Evolutionary conservation across 352 stramenopile species (phyloP).

Genomic region (Thalassiosira mediterranea): DNA sequence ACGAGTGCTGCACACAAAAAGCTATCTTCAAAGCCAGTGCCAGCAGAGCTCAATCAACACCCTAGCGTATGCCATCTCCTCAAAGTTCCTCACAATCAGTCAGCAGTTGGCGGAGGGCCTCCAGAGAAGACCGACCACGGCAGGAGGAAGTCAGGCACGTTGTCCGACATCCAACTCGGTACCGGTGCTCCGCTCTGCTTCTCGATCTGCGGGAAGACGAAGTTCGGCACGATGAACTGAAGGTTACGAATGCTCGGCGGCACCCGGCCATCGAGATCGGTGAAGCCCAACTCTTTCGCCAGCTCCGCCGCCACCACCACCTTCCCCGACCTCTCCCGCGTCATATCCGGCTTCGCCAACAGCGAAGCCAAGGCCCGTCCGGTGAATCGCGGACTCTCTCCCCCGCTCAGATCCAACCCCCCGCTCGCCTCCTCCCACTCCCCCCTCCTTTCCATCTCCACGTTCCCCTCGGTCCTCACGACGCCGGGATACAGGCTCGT

Average conservation of each 20-base stretch:
- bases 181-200: conserved; percentile 56
- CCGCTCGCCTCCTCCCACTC: conserved; percentile 68
- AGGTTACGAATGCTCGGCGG: conserved; percentile 76
- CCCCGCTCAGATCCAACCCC: conserved; percentile 59
- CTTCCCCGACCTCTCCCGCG: conserved; percentile 57
- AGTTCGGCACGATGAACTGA: conserved; percentile 70
- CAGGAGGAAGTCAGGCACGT: conserved; percentile 70
- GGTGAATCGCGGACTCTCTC: conserved; percentile 72
- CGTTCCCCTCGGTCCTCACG: conserved; percentile 76
- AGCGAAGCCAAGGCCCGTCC: conserved; percentile 68
- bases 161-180: conserved; percentile 62
- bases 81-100: no score
- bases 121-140: conserved; percentile 68
- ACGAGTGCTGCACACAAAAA: no score
- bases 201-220: conserved; percentile 75
- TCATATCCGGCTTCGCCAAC: conserved; percentile 47
- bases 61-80: no score
- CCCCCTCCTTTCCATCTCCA: conserved; percentile 66
- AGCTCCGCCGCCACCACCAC: conserved; percentile 80
- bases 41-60: no score
- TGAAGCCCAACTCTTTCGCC: conserved; percentile 77
- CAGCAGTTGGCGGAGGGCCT: conserved; percentile 54
- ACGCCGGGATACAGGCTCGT: conserved; percentile 79
- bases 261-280: conserved; percentile 63
- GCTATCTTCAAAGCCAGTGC: no score